phyloP scores from a whole-genome alignment of 495 filamentous ascomycete genomes.

The Penicillium dipodomyicola region DNA sequence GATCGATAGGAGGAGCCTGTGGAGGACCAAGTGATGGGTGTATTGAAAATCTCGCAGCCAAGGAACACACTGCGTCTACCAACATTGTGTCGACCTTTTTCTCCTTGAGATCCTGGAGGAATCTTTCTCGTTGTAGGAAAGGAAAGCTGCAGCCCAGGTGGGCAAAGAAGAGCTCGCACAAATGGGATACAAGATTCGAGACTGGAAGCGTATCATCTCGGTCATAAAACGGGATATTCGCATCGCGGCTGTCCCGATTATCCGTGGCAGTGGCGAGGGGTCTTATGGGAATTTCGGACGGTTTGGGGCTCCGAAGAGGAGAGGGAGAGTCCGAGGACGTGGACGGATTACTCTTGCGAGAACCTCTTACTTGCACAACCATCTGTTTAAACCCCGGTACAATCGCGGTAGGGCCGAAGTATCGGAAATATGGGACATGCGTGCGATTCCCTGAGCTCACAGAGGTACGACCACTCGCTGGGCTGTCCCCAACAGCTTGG shows the following conservation, averaged over 20 bases:
- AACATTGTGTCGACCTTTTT: conserved; percentile 80
- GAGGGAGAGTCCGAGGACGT: conserved; percentile 46
- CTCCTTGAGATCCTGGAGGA: conserved; percentile 67
- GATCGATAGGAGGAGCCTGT: conserved; percentile 50
- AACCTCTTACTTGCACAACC: conserved; percentile 68
- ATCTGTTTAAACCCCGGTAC: conserved; percentile 91
- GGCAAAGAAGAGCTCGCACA: conserved; percentile 73
- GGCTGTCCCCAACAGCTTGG: conserved; percentile 32
- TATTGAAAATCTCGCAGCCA: conserved; percentile 77
- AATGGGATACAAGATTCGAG: conserved; percentile 66
- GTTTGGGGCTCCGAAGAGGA: conserved; percentile 38
- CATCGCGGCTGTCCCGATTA: conserved; percentile 45
- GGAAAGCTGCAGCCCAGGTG: conserved; percentile 81
- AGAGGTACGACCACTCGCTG: conserved; percentile 46
- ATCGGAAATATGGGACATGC: conserved; percentile 82
- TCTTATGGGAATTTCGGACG: conserved; percentile 23
- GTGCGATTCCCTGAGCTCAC: conserved; percentile 47
- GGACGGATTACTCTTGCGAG: conserved; percentile 48
- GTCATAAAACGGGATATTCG: conserved; percentile 78
- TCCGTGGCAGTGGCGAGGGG: conserved; percentile 36
- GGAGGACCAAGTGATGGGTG: conserved; percentile 59
- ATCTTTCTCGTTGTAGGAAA: conserved; percentile 68
- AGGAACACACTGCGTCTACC: conserved; percentile 79
- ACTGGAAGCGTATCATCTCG: conserved; percentile 63
- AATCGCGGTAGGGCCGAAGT: conserved; percentile 85